These are phyloP conservation scores for Penicillium sp. DNA, from an alignment of 2,329 filamentous ascomycete genomes.

Conservation along the genomic window DNA sequence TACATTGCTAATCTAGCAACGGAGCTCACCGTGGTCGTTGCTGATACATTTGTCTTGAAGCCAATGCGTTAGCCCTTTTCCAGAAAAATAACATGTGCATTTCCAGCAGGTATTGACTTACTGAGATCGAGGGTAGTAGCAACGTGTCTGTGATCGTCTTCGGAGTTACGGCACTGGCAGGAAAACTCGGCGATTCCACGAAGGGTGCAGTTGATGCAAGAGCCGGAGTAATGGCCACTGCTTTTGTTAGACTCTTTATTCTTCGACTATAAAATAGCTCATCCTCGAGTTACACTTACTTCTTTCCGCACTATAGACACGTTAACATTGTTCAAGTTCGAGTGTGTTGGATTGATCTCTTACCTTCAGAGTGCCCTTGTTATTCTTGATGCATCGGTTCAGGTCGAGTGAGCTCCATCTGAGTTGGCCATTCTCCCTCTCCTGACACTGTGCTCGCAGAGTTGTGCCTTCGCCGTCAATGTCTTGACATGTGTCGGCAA, in stretches of 20 bases:
- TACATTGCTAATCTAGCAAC: slow-evolving; percentile 9
- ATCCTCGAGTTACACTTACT: slow-evolving; percentile 5
- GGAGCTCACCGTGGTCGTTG: slow-evolving; percentile 19
- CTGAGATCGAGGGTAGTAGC: too few species aligned
- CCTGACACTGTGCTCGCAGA: slow-evolving; percentile 13
- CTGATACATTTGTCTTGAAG: slow-evolving; percentile 17
- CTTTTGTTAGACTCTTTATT: not conserved
- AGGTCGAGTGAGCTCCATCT: slow-evolving; percentile 11
- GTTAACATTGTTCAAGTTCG: too few species aligned
- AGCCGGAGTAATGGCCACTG: slow-evolving; percentile 15
- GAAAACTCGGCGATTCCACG: slow-evolving; percentile 9
- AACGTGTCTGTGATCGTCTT: too few species aligned
- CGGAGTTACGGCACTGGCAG: too few species aligned
- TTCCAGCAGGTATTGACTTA: too few species aligned
- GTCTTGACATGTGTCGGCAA: slow-evolving; percentile 15
- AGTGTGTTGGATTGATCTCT: not conserved
- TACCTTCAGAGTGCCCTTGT: slow-evolving; percentile 14
- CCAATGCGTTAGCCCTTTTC: too few species aligned
- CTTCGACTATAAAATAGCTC: not conserved
- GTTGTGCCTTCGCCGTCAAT: slow-evolving; percentile 11
- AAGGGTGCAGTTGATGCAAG: slow-evolving; percentile 17
- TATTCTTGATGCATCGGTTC: slow-evolving; percentile 18
- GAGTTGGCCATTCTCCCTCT: slow-evolving; percentile 10
- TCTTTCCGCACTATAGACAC: slow-evolving; percentile 13
- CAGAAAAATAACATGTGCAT: too few species aligned